phyloP scores from a whole-genome alignment of 2,329 filamentous ascomycete genomes.

The Scedosporium boydii region DNA sequence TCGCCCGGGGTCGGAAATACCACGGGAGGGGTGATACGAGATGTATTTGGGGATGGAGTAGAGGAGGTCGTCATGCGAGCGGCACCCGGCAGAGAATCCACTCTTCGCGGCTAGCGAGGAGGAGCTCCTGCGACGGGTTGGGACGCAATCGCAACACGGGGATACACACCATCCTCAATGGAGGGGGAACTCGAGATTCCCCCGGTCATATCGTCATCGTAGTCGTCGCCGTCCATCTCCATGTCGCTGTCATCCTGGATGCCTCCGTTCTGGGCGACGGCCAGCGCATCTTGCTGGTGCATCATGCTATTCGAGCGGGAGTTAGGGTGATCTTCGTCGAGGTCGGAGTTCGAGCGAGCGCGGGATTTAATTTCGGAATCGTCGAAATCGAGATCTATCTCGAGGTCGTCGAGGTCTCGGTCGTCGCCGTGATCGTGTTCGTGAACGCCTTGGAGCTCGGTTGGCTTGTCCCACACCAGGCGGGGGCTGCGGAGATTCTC shows the following conservation, averaged over 20 bases:
- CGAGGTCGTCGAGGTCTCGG: slow-evolving; percentile 13
- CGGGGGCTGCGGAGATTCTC: slow-evolving; percentile 58
- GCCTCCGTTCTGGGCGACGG: slow-evolving; percentile 53
- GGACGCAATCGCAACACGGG: slow-evolving; percentile 7
- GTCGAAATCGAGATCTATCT: slow-evolving; percentile 8
- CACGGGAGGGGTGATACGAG: not conserved
- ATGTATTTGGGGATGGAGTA: slow-evolving; percentile 7
- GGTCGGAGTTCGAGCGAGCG: slow-evolving; percentile 14
- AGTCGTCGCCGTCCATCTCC: slow-evolving; percentile 61
- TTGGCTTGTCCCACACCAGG: slow-evolving; percentile 39
- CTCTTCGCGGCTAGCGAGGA: slow-evolving; percentile 29
- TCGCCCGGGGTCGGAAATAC: not conserved
- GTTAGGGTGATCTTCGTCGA: slow-evolving; percentile 15
- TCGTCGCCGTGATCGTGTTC: slow-evolving; percentile 30
- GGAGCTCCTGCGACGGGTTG: not conserved
- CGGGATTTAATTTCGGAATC: slow-evolving; percentile 13
- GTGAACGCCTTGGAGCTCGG: slow-evolving; percentile 17
- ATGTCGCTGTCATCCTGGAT: slow-evolving; percentile 52
- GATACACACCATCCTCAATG: slow-evolving; percentile 92
- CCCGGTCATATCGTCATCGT: slow-evolving; percentile 94
- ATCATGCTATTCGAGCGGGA: slow-evolving; percentile 21
- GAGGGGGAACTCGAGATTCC: slow-evolving; percentile 98
- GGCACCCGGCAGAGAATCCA: slow-evolving; percentile 28
- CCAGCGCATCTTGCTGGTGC: slow-evolving; percentile 47
- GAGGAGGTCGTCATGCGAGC: slow-evolving; percentile 19